A percentile compares a stretch with the other conserved stretches of the same genome.
Evolutionary conservation across 768 basidiomycete species (phyloP).

Genomic region (Tricholoma flavovirens): DNA sequence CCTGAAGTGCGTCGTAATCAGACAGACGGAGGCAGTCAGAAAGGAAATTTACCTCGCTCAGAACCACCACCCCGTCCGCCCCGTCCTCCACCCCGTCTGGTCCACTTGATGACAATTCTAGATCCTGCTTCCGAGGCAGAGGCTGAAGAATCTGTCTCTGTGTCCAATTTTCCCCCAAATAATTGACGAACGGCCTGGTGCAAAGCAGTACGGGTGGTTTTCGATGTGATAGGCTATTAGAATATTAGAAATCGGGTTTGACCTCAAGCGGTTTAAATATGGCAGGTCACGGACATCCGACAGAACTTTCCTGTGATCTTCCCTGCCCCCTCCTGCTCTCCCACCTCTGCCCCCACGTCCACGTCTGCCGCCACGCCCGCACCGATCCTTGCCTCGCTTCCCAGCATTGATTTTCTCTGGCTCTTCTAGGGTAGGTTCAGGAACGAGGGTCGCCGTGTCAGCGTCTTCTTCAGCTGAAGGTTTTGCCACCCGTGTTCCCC

Average conservation of each 20-base stretch:
- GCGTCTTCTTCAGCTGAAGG: constrained; percentile 19
- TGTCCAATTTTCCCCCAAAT: constrained; percentile 82
- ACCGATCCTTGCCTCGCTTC: constrained; percentile 37
- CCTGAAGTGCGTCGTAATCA: neutral
- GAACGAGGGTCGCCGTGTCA: constrained; percentile 6
- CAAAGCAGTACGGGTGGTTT: constrained; percentile 73
- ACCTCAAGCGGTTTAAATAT: constrained; percentile 9
- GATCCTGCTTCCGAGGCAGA: constrained; percentile 59
- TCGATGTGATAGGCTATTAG: constrained; percentile 73
- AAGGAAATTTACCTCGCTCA: constrained; percentile 16
- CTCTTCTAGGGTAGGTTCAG: constrained; percentile 19
- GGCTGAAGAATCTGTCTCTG: constrained; percentile 59
- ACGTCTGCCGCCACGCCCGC: constrained; percentile 40
- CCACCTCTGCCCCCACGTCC: constrained; percentile 38
- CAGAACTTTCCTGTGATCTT: constrained; percentile 69
- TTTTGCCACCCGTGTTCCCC: constrained; percentile 48
- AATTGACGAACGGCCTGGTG: constrained; percentile 77
- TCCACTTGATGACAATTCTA: constrained; percentile 78
- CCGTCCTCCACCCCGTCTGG: constrained; percentile 42
- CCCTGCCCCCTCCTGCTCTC: constrained; percentile 37
- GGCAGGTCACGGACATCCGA: constrained; percentile 62
- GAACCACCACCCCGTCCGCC: constrained; percentile 38
- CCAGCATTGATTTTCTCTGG: constrained; percentile 21
- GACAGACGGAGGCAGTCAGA: neutral
- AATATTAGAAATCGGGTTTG: constrained; percentile 10